phyloP scores from a whole-genome alignment of 441 rosid species.

The Biscutella laevigata region DNA sequence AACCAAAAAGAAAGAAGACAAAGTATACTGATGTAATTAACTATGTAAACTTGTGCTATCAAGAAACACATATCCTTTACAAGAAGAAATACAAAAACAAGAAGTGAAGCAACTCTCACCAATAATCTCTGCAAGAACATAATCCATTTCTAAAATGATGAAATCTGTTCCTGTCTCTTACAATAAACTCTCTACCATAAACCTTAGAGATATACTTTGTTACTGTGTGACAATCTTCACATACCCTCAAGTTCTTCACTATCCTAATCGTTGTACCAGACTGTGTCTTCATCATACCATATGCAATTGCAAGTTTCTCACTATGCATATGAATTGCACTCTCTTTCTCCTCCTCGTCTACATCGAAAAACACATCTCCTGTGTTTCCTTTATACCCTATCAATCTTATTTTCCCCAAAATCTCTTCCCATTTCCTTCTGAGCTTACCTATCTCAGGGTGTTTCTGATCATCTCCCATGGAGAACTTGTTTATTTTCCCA shows the following conservation, averaged over 20 bases:
- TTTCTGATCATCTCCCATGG: constrained; percentile 32
- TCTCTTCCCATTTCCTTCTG: constrained; percentile 42
- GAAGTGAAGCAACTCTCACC: constrained; percentile 26
- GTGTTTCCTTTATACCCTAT: constrained; percentile 38
- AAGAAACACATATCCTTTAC: neutral
- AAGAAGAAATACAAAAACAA: neutral
- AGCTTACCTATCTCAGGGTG: constrained; percentile 43
- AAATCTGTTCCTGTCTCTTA: constrained; percentile 49
- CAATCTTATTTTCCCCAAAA: constrained; percentile 34
- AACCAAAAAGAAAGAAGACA: too few species aligned
- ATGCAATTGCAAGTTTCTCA: constrained; percentile 52
- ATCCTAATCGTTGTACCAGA: constrained; percentile 27
- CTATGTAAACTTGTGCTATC: neutral
- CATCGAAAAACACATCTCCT: constrained; percentile 41
- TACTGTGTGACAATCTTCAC: constrained; percentile 45
- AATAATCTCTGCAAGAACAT: constrained; percentile 50
- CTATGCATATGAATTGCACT: constrained; percentile 40
- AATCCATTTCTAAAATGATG: constrained; percentile 45
- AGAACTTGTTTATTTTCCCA: constrained; percentile 38
- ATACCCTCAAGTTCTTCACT: constrained; percentile 49
- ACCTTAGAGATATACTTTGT: constrained; percentile 46
- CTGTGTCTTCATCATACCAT: constrained; percentile 37
- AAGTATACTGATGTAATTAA: neutral
- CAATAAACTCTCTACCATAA: constrained; percentile 39
- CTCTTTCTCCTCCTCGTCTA: constrained; percentile 56